Evolutionary conservation across 2,329 filamentous ascomycete species (phyloP), one percentile per base, ranked within the genome.

Genomic region (Sordariomycetes sp.): DNA sequence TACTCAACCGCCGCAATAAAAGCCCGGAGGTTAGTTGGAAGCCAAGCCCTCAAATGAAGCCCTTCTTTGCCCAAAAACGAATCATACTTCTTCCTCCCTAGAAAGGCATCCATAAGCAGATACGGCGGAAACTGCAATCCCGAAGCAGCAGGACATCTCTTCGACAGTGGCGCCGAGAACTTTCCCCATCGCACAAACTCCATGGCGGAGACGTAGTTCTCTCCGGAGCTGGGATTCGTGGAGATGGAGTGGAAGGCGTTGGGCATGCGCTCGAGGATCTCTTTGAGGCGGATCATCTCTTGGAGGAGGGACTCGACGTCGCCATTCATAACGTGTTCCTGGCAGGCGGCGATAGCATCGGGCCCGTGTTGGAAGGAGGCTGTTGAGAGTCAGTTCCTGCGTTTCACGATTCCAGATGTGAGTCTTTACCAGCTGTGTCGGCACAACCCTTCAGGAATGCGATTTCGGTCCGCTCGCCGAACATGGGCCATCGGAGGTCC

Each of bases 1-100:
- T 79, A 76, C 60, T 80, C 77, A 13, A 80, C 72, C 1, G 77
- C 72, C 6, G 77, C 76, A 52, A 80, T 80, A 63, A 80, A 80
- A 3, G 78, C 77, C 20, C 77, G 69, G 10, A 76, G 69, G 58
- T 80, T 80, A 1, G 77, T 75, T 2, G 77, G 77, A 6, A 78
- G 65, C 77, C 77, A 80, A 0, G 77, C 76, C 45, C 77, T 67
- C 0, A 80, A 67, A 59, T 80, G 78, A 0, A 80, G 65, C 0
- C 76, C 77, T 58, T 81, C 77, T 3, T 68, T 68, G 0, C 77
- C 78, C 0, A 80, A 71, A 59, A 80, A 80, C 0, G 76, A 79
- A 60, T 70, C 70, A 61, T 76, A 76, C 60, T 73, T 77, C 60
- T 73, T 76, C 1, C 77, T 72, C 0, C 76, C 76, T 3, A 80